Conservation (phyloP, 176 grass and related monocot species). For the Cenchrus fungigraminus region DNA sequence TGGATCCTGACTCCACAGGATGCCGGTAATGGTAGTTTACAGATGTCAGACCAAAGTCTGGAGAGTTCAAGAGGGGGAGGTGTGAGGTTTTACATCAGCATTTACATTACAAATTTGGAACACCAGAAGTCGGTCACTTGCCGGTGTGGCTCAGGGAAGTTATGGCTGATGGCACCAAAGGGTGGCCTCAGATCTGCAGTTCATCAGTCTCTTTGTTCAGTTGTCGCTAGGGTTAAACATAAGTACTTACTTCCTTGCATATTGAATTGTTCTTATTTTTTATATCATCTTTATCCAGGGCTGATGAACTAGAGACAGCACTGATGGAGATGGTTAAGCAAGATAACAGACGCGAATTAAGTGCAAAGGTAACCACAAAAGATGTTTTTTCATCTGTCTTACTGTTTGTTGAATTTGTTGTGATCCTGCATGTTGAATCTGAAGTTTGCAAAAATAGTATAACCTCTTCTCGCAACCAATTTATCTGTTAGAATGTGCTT, state of each 20-base stretch:
- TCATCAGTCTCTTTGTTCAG: neutral
- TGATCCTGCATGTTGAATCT: conserved; percentile 19
- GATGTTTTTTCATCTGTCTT: conserved; percentile 8
- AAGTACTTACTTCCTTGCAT: neutral
- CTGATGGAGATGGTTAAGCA: conserved; percentile 99
- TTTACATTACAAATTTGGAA: no score
- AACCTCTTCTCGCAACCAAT: conserved; percentile 10
- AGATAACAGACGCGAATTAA: conserved; percentile 90
- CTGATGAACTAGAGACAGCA: conserved; percentile 97
- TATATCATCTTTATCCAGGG: conserved; percentile 51
- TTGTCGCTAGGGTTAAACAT: neutral
- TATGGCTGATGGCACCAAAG: no score
- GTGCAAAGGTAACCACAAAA: conserved; percentile 71
- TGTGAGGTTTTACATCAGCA: no score
- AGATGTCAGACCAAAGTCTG: no score
- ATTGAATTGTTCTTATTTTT: conserved; percentile 30
- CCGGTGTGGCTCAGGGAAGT: no score
- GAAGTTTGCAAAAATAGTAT: conserved; percentile 7
- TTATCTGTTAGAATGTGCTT: neutral
- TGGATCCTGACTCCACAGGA: no score
- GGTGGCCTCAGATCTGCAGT: no score
- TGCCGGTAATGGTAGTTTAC: no score
- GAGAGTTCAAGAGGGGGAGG: no score
- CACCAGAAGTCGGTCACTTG: no score
- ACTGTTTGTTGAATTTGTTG: conserved; percentile 17